A percentile compares a stretch with the other conserved stretches of the same genome.
phyloP scores from a whole-genome alignment of 148 eudicot species.

The Rhododendron henanense region DNA sequence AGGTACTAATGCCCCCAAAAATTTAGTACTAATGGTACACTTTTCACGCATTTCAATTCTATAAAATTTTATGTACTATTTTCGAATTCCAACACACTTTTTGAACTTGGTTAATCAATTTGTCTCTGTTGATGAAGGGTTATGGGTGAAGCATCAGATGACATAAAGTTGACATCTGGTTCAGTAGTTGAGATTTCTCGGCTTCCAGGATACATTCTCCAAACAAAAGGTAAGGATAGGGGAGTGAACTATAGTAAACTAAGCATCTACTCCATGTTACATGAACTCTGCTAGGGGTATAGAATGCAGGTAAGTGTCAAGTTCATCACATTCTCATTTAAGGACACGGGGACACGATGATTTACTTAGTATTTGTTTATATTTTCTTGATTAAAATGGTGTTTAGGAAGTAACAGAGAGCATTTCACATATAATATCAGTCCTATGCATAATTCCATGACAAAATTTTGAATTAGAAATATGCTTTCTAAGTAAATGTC shows the following conservation, averaged over 20 bases:
- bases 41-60: not conserved
- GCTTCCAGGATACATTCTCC: conserved; percentile 45
- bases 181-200: conserved; percentile 45
- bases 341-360: not conserved
- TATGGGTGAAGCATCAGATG: conserved; percentile 50
- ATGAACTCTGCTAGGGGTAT: not conserved
- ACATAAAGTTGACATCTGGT: conserved; percentile 41
- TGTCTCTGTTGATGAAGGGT: conserved; percentile 26
- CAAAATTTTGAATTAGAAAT: not conserved
- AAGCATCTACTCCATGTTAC: not conserved
- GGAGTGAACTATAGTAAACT: not conserved
- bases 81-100: not conserved
- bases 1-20: not conserved
- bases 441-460: not conserved
- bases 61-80: not conserved
- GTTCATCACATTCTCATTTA: conserved; percentile 1
- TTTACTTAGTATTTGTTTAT: not conserved
- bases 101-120: not conserved
- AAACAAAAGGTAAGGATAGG: conserved; percentile 35
- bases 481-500: not conserved
- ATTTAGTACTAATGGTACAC: not conserved
- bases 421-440: not conserved
- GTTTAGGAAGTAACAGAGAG: not conserved
- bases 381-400: not conserved
- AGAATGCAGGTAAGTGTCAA: not conserved